Evolutionary conservation across 352 stramenopile genomes (phyloP), one percentile per base, ranked within the genome.

Genomic region (Pseudoperonospora humuli): DNA sequence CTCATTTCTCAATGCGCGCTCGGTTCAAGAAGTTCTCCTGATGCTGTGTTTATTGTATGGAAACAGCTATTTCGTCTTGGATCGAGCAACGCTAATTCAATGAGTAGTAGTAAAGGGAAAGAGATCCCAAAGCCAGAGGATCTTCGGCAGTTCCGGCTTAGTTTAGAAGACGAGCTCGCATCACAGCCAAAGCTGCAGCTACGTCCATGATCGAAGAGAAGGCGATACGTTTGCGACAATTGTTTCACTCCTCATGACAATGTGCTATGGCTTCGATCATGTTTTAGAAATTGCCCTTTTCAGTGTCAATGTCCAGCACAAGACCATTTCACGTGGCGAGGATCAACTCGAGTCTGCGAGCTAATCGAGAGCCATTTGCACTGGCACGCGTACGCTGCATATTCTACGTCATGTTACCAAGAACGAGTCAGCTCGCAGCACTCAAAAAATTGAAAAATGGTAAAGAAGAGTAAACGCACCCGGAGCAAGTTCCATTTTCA

Each of bases 331-430:
- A 88, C 70, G 25, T 70, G 60, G 38, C 61, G 70, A 13, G 59
- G 58, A 25, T 84, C 64, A 17, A 69, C 61, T 6, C 69, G 69
- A 26, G 61, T 77, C 32, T 70, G 56, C 2, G 61, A 62, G 20
- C 63, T 59, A 25, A 87, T 71, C 10, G 67, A 85, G 14, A 81
- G 64, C 75, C 76, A 88, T 41, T 87, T 89, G 57, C 76, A 89
- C 38, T 91, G 79, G 33, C 76, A 91, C 15, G 79, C 79, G 53
- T 88, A 91, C 5, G 74, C 78, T 3, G 67, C 59, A 39, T 60
- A 69, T 9, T 64, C 76, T 81, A n/a, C n/a, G n/a, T 39, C 7
- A 13, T 41, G 26, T 27, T 4, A 20, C 24, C 34, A 2, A 23
- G 5, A 15, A 15, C 3, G 10, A 28, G 17, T 39, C 13, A 50